Evolutionary conservation across 805 yeast species (phyloP).

Genomic region (Saccharomycopsis babjevae): DNA sequence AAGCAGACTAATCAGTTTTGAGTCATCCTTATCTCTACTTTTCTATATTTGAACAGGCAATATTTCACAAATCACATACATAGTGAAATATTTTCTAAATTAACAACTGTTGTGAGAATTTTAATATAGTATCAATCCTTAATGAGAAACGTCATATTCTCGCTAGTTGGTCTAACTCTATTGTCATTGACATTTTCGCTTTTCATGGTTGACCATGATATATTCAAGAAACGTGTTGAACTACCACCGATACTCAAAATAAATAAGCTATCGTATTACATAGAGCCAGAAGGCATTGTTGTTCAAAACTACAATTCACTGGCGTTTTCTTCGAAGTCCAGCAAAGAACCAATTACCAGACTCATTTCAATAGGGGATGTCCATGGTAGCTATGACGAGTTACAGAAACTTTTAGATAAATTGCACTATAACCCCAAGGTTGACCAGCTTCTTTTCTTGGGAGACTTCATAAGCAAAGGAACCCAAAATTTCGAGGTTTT

Average conservation of each 20-base stretch:
- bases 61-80: too few species aligned
- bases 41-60: too few species aligned
- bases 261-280: background rate
- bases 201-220: background rate
- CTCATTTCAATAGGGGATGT: slow-evolving; percentile 75
- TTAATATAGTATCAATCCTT: background rate
- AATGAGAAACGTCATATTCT: background rate
- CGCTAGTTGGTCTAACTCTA: background rate
- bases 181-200: background rate
- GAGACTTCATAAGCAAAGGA: slow-evolving; percentile 78
- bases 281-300: background rate
- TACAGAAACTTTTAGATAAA: slow-evolving; percentile 43
- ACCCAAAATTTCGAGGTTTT: slow-evolving; percentile 61
- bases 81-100: too few species aligned
- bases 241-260: background rate
- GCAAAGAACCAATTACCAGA: slow-evolving; percentile 26
- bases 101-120: background rate
- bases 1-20: too few species aligned
- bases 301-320: background rate
- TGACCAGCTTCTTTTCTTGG: slow-evolving; percentile 62
- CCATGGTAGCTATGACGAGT: slow-evolving; percentile 63
- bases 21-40: too few species aligned
- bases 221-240: background rate
- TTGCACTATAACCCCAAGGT: slow-evolving; percentile 33
- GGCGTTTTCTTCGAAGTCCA: background rate